Evolutionary conservation across 2,329 filamentous ascomycete genomes (phyloP).

Genomic region (Macrophomina pseudophaseolina): DNA sequence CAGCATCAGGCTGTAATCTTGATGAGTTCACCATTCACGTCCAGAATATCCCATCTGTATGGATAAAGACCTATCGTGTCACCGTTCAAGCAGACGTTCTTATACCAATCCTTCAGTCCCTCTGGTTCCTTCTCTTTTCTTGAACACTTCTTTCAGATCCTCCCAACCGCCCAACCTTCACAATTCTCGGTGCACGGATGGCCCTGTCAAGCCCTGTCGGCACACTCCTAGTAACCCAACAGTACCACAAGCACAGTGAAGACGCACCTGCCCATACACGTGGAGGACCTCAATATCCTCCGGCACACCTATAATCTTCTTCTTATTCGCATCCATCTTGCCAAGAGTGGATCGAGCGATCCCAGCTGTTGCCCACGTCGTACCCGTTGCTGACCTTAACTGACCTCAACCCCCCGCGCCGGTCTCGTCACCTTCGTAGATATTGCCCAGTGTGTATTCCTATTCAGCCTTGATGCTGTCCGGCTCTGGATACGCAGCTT

Average conservation of each 20-base stretch:
- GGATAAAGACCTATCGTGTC: constrained; percentile 9
- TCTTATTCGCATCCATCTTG: not conserved
- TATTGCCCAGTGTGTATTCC: constrained; percentile 1
- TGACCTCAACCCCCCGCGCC: not conserved
- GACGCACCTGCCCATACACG: constrained; percentile 7
- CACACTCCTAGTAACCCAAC: not conserved
- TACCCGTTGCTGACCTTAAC: constrained; percentile 20
- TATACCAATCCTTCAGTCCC: constrained; percentile 19
- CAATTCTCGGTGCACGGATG: constrained; percentile 17
- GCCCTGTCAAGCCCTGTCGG: not conserved
- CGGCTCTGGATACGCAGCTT: not conserved
- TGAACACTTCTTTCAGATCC: constrained; percentile 15
- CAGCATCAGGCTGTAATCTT: not conserved
- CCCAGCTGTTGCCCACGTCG: constrained; percentile 13
- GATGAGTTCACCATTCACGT: not conserved
- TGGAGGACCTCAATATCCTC: constrained; percentile 1
- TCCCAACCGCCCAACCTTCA: constrained; percentile 6
- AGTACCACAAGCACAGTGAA: not conserved
- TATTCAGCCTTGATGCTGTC: not conserved
- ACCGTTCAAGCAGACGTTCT: constrained; percentile 4
- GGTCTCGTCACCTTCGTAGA: constrained; percentile 4
- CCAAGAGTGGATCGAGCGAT: constrained; percentile 10
- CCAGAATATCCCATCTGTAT: constrained; percentile 21
- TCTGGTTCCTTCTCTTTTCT: constrained; percentile 14
- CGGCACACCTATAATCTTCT: not conserved